A percentile compares a stretch with the other conserved stretches of the same genome.
phyloP scores from a whole-genome alignment of 306 rosid species.

The Cucurbita moschata region DNA sequence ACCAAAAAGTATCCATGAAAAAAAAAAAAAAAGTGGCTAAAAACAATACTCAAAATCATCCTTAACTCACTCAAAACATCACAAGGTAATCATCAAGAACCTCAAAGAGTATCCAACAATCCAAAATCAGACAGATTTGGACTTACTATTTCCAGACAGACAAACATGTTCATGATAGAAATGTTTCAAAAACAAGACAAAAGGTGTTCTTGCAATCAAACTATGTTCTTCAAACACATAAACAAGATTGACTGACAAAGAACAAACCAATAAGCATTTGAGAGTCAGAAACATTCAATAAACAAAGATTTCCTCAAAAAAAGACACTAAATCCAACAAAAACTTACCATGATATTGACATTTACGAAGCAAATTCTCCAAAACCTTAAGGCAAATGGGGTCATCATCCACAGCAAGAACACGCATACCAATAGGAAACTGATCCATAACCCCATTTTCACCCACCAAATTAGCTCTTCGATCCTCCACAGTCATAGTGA shows the following conservation, averaged over 20 bases:
- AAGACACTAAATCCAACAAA: background rate
- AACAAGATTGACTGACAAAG: background rate
- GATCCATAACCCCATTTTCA: conserved; percentile 21
- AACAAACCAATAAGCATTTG: no score
- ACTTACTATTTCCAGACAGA: background rate
- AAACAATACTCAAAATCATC: background rate
- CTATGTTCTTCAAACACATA: background rate
- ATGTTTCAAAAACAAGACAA: background rate
- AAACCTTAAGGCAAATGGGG: conserved; percentile 42
- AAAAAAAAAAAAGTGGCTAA: background rate
- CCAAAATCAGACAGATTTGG: background rate
- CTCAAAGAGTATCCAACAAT: background rate
- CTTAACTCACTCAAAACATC: background rate
- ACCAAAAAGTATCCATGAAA: background rate
- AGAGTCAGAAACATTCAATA: no score
- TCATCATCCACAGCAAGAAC: conserved; percentile 79
- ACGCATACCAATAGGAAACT: conserved; percentile 73
- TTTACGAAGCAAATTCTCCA: conserved; percentile 54
- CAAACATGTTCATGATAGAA: background rate
- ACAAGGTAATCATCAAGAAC: background rate
- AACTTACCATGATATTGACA: conserved; percentile 68
- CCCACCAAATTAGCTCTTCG: conserved; percentile 19
- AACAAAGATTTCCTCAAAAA: no score
- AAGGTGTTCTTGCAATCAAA: background rate
- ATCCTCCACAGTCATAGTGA: conserved; percentile 36